Conservation (phyloP, 1,139 yeast species). For the Suhomyces ambrosiae region DNA sequence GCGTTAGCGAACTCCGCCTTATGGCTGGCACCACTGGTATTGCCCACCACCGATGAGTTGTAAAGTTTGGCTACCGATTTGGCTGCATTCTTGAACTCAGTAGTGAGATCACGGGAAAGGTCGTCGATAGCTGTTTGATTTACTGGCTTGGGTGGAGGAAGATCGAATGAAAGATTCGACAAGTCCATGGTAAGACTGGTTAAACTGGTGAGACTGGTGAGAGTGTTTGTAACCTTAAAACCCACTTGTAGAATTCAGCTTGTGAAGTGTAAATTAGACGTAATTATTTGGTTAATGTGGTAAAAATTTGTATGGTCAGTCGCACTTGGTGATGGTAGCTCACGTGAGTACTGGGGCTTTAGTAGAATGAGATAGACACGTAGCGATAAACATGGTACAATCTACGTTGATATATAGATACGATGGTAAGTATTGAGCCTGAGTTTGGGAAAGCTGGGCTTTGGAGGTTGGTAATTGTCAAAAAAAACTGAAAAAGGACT, state of each 20-base stretch:
- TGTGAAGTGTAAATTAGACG: too few species aligned
- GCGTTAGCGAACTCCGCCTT: conserved; percentile 62
- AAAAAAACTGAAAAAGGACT: background rate
- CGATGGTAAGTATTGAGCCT: conserved; percentile 55
- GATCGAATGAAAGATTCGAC: conserved; percentile 52
- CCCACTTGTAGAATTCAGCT: too few species aligned
- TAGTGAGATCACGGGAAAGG: conserved; percentile 44
- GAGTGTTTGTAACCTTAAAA: too few species aligned
- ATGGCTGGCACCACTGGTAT: conserved; percentile 14
- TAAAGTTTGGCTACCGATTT: conserved; percentile 48
- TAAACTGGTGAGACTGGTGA: background rate
- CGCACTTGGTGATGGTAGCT: conserved; percentile 7
- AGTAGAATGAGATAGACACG: conserved; percentile 1
- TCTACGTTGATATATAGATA: conserved; percentile 72
- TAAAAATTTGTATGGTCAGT: conserved; percentile 3
- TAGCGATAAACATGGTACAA: conserved; percentile 53
- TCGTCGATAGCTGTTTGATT: conserved; percentile 46
- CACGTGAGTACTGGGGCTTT: conserved; percentile 4
- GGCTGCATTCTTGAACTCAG: conserved; percentile 49
- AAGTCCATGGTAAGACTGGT: conserved; percentile 47
- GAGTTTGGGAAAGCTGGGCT: background rate
- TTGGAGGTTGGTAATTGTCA: too few species aligned
- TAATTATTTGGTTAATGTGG: background rate
- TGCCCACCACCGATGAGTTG: conserved; percentile 27
- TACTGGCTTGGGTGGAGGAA: conserved; percentile 53